Evolutionary conservation across 129 eudicot species (phyloP), one percentile per base, ranked within the genome.

Genomic region (Helianthus tuberosus): DNA sequence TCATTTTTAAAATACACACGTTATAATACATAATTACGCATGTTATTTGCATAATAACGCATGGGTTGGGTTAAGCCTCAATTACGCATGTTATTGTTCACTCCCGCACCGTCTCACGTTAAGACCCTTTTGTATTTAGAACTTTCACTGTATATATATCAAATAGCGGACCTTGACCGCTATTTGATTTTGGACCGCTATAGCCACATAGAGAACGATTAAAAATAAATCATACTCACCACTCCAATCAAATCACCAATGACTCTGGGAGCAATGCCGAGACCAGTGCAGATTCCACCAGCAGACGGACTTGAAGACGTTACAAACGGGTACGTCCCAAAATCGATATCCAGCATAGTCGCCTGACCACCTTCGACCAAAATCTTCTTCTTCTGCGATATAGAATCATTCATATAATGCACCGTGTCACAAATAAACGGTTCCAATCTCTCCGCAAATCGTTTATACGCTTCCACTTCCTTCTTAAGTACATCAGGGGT

Each of bases 281-380:
- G 99, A 51, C 99, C 99, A 5, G 97, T 91, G 77, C 97, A 95
- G 69, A 95, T 95, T 43, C 99, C 99, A 74, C 99, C 99, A 68
- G 96, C 99, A 11, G 99, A 95, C 3, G 99, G 99, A 67, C 96
- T 95, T 5, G 99, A 95, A 13, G 97, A 91, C 55, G 99, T 95
- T 15, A 95, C 99, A 59, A 87, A 95, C 12, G 97, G 99, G 71
- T 95, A 95, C 14, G 99, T 95, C 74, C 99, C 99, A 75, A 95
- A 95, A 69, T 95, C 99, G 75, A 95, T 84, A 79, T 95, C 99
- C 74, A 95, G 75, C 99, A 95, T 95, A n/a, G 99, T 95, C 52
- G 99, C 99, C 74, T 95, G 99, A 67, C 99, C 99, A 63, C 99
- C 99, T 91, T 95, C 99, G 13, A 95, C 99, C 64, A 95, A 55